Conservation (phyloP, 345 rosid species). For the Camelina sativa region DNA sequence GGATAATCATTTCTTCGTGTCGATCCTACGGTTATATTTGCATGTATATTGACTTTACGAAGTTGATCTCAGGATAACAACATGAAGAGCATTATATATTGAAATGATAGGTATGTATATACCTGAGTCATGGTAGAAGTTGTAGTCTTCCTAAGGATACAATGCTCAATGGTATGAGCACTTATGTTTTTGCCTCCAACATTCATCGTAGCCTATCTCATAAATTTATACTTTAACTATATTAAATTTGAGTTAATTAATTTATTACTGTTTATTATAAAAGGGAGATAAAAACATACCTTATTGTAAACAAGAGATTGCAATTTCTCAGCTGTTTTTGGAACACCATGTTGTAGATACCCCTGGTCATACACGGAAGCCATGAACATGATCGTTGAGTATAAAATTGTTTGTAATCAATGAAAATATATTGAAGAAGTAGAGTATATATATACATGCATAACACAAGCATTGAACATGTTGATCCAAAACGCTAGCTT, state of each 20-base stretch:
- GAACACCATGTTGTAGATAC: slow-evolving; percentile 85
- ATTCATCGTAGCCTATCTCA: slow-evolving; percentile 79
- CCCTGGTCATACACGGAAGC: slow-evolving; percentile 53
- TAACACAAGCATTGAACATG: slow-evolving; percentile 96
- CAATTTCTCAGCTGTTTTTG: slow-evolving; percentile 72
- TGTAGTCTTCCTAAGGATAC: slow-evolving; percentile 63
- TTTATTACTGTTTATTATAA: too few relatives aligned
- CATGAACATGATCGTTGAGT: not conserved
- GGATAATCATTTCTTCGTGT: slow-evolving; percentile 62
- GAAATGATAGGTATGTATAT: not conserved
- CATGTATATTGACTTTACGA: not conserved
- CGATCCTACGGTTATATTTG: slow-evolving; percentile 48
- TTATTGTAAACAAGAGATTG: slow-evolving; percentile 53
- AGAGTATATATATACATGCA: slow-evolving; percentile 60
- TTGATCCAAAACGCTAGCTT: slow-evolving; percentile 98
- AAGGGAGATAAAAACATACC: too few relatives aligned
- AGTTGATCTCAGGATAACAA: not conserved
- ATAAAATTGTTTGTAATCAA: slow-evolving; percentile 7
- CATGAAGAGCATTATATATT: not conserved
- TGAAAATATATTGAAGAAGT: slow-evolving; percentile 8
- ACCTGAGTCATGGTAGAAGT: slow-evolving; percentile 61
- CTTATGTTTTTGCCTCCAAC: slow-evolving; percentile 82
- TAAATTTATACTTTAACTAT: slow-evolving; percentile 29
- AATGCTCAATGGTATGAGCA: slow-evolving; percentile 86
- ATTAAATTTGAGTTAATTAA: not conserved